These are phyloP conservation scores for Corrigiola litoralis DNA, from an alignment of 179 eudicot genomes.

Conservation along the genomic window DNA sequence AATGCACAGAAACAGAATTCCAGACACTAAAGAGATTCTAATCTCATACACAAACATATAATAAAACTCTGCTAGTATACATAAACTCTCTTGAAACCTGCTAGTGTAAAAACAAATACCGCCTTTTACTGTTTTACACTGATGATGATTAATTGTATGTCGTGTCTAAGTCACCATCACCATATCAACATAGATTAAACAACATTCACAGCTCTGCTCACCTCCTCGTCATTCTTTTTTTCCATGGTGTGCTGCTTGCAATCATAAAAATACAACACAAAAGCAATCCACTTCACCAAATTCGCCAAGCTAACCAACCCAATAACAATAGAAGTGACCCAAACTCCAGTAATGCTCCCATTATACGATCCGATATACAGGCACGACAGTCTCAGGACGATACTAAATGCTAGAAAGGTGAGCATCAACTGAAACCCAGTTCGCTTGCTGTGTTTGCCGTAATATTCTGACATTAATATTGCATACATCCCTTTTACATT, in stretches of 20 bases:
- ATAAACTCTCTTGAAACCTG: no score
- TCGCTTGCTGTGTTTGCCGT: slow-evolving; percentile 12
- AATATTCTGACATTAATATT: slow-evolving; percentile 10
- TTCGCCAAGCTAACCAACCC: slow-evolving; percentile 8
- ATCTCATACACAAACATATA: no score
- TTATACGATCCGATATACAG: neutral
- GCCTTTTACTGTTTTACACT: no score
- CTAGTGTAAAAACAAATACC: no score
- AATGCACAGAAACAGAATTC: no score
- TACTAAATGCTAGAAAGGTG: neutral
- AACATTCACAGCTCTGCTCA: neutral
- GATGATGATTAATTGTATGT: no score
- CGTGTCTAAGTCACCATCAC: no score
- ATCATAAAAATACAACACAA: slow-evolving; percentile 12
- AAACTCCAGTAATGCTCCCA: neutral
- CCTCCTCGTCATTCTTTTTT: slow-evolving; percentile 18
- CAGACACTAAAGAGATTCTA: no score
- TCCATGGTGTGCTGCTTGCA: slow-evolving; percentile 7
- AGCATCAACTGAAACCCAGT: slow-evolving; percentile 16
- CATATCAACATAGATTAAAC: neutral
- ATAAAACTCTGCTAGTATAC: no score
- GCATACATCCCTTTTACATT: slow-evolving; percentile 17
- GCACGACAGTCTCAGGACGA: slow-evolving; percentile 3
- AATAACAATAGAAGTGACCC: neutral
- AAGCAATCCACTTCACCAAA: slow-evolving; percentile 17